Conservation (phyloP, 495 filamentous ascomycete genomes). For the Opeltia flavorubescens region DNA sequence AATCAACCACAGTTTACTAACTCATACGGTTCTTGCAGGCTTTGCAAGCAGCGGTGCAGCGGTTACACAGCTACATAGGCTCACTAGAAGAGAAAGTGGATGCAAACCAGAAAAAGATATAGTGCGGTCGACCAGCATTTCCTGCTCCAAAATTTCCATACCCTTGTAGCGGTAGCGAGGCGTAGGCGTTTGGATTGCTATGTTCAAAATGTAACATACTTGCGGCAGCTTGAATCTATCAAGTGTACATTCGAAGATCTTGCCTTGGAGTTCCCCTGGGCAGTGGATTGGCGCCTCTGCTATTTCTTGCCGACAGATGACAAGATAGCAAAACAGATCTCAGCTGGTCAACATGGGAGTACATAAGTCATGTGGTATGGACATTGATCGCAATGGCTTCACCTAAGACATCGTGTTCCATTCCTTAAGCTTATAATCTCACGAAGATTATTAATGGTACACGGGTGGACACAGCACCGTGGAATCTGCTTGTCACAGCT, state of each 20-base stretch:
- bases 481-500: too few species aligned
- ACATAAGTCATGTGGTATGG: too few species aligned
- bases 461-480: neutral
- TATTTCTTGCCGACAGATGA: too few species aligned
- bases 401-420: neutral
- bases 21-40: constrained; percentile 35
- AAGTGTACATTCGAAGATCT: too few species aligned
- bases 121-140: constrained; percentile 16
- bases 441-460: neutral
- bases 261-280: too few species aligned
- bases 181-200: neutral
- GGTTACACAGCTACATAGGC: constrained; percentile 68
- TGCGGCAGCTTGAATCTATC: too few species aligned
- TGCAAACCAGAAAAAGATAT: constrained; percentile 50
- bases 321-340: too few species aligned
- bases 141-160: neutral
- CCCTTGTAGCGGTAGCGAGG: neutral
- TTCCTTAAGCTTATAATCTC: neutral
- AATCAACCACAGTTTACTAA: neutral
- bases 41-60: constrained; percentile 74
- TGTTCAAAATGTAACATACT: neutral
- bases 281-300: too few species aligned
- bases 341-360: too few species aligned
- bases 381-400: too few species aligned
- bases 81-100: constrained; percentile 74